Evolutionary conservation across 2,329 filamentous ascomycete genomes (phyloP).

Genomic region (Coniella lustricola): DNA sequence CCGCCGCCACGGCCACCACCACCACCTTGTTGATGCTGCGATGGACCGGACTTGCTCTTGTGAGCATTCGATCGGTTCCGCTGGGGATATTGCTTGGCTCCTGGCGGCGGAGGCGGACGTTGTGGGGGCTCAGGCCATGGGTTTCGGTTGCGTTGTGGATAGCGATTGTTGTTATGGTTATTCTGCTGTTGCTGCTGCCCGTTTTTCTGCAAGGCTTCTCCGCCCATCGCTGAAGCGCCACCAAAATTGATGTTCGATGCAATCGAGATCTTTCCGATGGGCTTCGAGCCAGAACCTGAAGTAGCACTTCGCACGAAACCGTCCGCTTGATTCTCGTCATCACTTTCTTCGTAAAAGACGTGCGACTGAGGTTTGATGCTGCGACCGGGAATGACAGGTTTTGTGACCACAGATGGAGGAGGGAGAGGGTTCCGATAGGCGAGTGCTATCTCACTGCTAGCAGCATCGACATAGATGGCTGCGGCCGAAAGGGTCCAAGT

Average conservation of each 20-base stretch:
- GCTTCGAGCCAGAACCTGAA: background rate
- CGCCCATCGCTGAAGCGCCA: background rate
- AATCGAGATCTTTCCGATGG: constrained; percentile 12
- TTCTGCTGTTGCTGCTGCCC: constrained; percentile 5
- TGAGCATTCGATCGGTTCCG: constrained; percentile 1
- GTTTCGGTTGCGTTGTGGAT: constrained; percentile 9
- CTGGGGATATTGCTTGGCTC: constrained; percentile 6
- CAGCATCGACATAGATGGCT: constrained; percentile 41
- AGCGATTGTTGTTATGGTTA: background rate
- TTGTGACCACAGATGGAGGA: constrained; percentile 2
- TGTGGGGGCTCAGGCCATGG: background rate
- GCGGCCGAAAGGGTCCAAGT: constrained; percentile 48
- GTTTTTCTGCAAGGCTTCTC: background rate
- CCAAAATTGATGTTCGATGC: constrained; percentile 16
- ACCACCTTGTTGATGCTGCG: background rate
- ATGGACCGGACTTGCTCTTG: background rate
- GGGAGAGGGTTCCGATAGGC: constrained; percentile 19
- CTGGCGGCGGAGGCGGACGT: constrained; percentile 5
- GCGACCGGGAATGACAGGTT: constrained; percentile 21
- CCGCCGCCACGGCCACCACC: constrained; percentile 4
- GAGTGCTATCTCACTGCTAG: constrained; percentile 34
- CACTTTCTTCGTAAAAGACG: constrained; percentile 40
- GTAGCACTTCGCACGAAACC: constrained; percentile 26
- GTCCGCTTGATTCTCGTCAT: constrained; percentile 37
- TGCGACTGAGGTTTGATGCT: constrained; percentile 28